Percentiles rank a stretch among this genome's conserved stretches.
Evolutionary conservation across 2,329 filamentous ascomycete genomes (phyloP).

Genomic region (Acephala macrosclerotiorum): DNA sequence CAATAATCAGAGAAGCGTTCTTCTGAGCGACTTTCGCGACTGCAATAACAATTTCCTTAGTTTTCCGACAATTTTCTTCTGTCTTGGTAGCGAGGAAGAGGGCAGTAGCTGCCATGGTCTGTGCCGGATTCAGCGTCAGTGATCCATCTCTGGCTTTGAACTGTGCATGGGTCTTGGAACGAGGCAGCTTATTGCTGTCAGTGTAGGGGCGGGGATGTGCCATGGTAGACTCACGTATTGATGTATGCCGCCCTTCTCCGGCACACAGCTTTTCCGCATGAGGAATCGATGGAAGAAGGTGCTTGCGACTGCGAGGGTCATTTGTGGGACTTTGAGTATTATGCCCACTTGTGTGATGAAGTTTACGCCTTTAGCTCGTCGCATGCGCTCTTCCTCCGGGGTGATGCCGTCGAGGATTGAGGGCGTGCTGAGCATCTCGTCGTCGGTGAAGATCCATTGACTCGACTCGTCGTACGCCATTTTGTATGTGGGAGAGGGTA

Average conservation of each 20-base stretch:
- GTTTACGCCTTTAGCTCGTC: slow-evolving; percentile 90
- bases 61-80: slow-evolving; percentile 95
- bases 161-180: slow-evolving; percentile 18
- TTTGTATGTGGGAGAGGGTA: slow-evolving; percentile 21
- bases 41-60: slow-evolving; percentile 91
- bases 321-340: slow-evolving; percentile 88
- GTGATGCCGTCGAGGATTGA: slow-evolving; percentile 84
- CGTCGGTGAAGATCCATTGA: slow-evolving; percentile 90
- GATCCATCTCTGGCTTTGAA: slow-evolving; percentile 14
- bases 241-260: slow-evolving; percentile 79
- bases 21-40: slow-evolving; percentile 96
- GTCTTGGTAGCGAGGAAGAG: slow-evolving; percentile 97
- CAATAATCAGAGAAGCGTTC: slow-evolving; percentile 86
- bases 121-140: slow-evolving; percentile 31
- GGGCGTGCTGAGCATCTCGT: slow-evolving; percentile 83
- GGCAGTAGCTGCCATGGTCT: slow-evolving; percentile 87
- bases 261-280: slow-evolving; percentile 86
- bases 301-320: slow-evolving; percentile 89
- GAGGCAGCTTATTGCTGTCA: slow-evolving; percentile 22
- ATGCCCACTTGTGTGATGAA: slow-evolving; percentile 96
- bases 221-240: slow-evolving; percentile 74
- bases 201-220: slow-evolving; percentile 8
- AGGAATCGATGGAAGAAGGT: slow-evolving; percentile 97
- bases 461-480: slow-evolving; percentile 51
- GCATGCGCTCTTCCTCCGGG: slow-evolving; percentile 77